Conservation (phyloP, 352 stramenopile species). For the Phytophthora sansomeana region DNA sequence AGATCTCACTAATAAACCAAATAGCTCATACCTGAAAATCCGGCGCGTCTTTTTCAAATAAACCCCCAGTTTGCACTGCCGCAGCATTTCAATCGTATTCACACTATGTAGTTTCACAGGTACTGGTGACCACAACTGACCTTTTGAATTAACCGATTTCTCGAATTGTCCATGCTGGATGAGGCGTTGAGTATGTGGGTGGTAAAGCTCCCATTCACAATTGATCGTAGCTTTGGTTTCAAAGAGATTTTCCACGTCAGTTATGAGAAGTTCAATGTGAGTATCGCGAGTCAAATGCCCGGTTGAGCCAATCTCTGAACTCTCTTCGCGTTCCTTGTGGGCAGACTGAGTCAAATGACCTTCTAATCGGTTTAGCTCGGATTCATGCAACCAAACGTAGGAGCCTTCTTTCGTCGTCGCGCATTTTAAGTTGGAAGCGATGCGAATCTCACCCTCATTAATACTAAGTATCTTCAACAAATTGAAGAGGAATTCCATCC, state of each 20-base stretch:
- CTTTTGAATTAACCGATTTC: neutral
- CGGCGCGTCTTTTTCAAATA: too few species aligned
- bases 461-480: neutral
- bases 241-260: too few species aligned
- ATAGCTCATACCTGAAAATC: too few species aligned
- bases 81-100: neutral
- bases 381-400: neutral
- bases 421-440: neutral
- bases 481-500: neutral
- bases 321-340: too few species aligned
- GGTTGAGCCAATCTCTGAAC: neutral
- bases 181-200: too few species aligned
- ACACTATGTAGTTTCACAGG: neutral
- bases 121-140: neutral
- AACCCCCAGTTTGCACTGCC: neutral
- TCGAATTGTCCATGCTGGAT: neutral
- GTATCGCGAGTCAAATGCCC: too few species aligned
- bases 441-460: neutral
- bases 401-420: neutral
- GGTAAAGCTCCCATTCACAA: too few species aligned
- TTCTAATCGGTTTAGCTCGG: neutral
- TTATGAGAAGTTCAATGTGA: too few species aligned
- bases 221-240: too few species aligned
- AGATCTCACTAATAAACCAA: too few species aligned
- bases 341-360: too few species aligned